Conservation (phyloP, 129 eudicot species). For the Escallonia herrerae region DNA sequence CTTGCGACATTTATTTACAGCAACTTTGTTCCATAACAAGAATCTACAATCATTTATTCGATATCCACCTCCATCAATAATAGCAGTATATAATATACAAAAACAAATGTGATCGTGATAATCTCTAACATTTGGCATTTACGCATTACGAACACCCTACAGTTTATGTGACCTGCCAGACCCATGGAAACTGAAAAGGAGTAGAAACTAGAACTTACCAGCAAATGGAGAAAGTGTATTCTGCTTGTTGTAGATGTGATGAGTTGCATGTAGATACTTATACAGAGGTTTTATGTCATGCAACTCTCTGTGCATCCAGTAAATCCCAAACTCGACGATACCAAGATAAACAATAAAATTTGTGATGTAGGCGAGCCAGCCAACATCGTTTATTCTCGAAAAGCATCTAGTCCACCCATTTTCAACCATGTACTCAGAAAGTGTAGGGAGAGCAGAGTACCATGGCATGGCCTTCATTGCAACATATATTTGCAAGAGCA, state of each 20-base stretch:
- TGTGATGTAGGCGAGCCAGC: conserved; percentile 39
- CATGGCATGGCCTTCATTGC: conserved; percentile 99
- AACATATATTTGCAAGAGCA: conserved; percentile 73
- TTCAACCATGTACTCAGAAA: conserved; percentile 82
- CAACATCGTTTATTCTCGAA: conserved; percentile 61
- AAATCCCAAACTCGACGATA: conserved; percentile 87
- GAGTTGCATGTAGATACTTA: conserved; percentile 95
- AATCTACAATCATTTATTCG: too few relatives aligned
- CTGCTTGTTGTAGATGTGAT: conserved; percentile 97
- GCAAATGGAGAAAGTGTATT: conserved; percentile 98
- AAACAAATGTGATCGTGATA: too few relatives aligned
- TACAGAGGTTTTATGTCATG: conserved; percentile 94
- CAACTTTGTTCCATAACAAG: too few relatives aligned
- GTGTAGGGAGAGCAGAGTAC: conserved; percentile 59
- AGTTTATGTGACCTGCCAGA: neutral
- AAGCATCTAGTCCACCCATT: conserved; percentile 91
- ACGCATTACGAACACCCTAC: too few relatives aligned
- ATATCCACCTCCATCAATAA: too few relatives aligned
- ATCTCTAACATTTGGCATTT: too few relatives aligned
- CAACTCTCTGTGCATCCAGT: conserved; percentile 87
- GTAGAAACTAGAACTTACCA: conserved; percentile 40
- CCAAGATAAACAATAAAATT: conserved; percentile 49
- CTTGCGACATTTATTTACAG: too few relatives aligned
- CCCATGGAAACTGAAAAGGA: neutral
- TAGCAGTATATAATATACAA: too few relatives aligned